phyloP scores from a whole-genome alignment of 306 rosid genomes.

The Vigna reflexopilosa region DNA sequence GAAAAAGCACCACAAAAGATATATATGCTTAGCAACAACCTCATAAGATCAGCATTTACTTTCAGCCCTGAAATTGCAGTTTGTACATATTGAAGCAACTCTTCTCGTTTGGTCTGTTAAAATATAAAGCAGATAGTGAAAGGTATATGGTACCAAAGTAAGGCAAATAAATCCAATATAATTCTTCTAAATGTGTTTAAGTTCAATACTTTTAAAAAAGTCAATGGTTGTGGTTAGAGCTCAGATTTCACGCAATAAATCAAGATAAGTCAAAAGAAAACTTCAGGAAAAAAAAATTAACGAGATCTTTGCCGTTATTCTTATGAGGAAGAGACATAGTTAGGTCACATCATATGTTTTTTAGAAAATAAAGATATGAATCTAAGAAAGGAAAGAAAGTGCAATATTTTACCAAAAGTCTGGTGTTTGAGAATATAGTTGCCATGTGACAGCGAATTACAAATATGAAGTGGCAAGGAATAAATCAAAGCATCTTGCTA shows the following conservation, averaged over 20 bases:
- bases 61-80: slow-evolving; percentile 82
- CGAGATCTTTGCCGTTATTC: slow-evolving; percentile 1
- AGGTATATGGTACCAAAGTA: slow-evolving; percentile 32
- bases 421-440: neutral
- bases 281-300: slow-evolving; percentile 13
- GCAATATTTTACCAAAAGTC: neutral
- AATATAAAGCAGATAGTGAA: slow-evolving; percentile 22
- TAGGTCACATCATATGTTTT: neutral
- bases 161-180: slow-evolving; percentile 10
- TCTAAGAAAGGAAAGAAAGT: neutral
- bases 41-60: slow-evolving; percentile 76
- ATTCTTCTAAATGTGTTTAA: slow-evolving; percentile 29
- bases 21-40: slow-evolving; percentile 61
- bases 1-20: slow-evolving; percentile 38
- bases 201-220: neutral
- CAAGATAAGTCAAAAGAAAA: slow-evolving; percentile 21
- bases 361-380: neutral
- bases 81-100: slow-evolving; percentile 88
- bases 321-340: slow-evolving; percentile 5
- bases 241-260: slow-evolving; percentile 8
- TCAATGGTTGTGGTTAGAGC: slow-evolving; percentile 13
- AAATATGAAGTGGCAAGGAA: slow-evolving; percentile 18
- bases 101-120: slow-evolving; percentile 83
- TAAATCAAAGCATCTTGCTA: slow-evolving; percentile 17
- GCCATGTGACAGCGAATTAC: slow-evolving; percentile 3